Evolutionary conservation across 768 basidiomycete genomes (phyloP).

Genomic region (Macrolepiota albuminosa): DNA sequence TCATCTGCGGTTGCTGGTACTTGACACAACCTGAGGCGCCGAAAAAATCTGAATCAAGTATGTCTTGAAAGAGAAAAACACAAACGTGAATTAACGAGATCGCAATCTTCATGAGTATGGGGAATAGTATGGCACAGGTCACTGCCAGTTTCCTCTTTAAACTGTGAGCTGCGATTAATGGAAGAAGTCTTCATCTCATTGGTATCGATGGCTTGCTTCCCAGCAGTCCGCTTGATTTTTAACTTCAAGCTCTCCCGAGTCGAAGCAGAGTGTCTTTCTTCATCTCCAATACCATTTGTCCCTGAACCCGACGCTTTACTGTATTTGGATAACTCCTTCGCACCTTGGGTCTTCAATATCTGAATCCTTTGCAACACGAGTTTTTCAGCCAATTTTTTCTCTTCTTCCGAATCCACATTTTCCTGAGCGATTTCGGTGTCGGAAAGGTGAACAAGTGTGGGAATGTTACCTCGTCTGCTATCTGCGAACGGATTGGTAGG

Average conservation of each 20-base stretch:
- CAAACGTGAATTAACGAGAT: constrained; percentile 8
- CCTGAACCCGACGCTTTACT: constrained; percentile 13
- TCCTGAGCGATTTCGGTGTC: constrained; percentile 35
- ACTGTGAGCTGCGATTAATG: constrained; percentile 16
- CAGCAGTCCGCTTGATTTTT: constrained; percentile 22
- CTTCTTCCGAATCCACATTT: constrained; percentile 44
- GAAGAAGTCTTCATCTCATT: constrained; percentile 23
- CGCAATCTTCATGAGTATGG: constrained; percentile 14
- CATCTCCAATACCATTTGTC: constrained; percentile 17
- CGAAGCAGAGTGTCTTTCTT: constrained; percentile 14
- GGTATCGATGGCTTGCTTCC: constrained; percentile 6
- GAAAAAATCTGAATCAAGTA: background rate
- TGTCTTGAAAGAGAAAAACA: background rate
- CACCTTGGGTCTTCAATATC: constrained; percentile 29
- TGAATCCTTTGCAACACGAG: constrained; percentile 35
- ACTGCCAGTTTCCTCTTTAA: constrained; percentile 17
- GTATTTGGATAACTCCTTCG: constrained; percentile 21
- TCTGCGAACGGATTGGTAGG: constrained; percentile 59
- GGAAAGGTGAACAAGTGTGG: constrained; percentile 34
- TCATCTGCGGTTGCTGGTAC: constrained; percentile 13
- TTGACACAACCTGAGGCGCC: background rate
- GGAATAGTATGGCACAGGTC: constrained; percentile 12
- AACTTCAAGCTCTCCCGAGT: constrained; percentile 21
- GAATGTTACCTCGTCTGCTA: constrained; percentile 30
- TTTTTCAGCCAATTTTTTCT: constrained; percentile 31